Base-by-base conservation (phyloP, 495 filamentous ascomycete genomes). In the Aspergillus homomorphus region DNA sequence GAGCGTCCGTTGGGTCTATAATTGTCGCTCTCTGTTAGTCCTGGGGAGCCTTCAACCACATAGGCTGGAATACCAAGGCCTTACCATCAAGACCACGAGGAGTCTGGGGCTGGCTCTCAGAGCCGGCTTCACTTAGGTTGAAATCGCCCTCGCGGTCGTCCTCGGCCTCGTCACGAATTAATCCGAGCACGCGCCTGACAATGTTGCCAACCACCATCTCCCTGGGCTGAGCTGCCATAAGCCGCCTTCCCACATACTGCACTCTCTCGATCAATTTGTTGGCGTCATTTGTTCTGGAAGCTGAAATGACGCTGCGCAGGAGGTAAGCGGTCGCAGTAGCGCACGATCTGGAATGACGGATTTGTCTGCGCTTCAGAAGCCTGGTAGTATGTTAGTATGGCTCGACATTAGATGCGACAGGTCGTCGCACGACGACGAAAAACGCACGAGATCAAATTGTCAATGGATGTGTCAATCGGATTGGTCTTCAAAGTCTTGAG, bases 121-220 rank as follows among this genome's bases (percentile, higher is more conserved):
- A 74, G 53, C 73, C 69, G 59, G 73, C 67, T 62, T 84, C 77
- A 62, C 82, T 78, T 43, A 81, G 79, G n/a, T 69, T 64, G 45
- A 78, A 78, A 56, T 89, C 89, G 42, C 78, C 87, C 48, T 87
- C 90, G 45, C 87, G 77, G 53, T 91, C 88, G 64, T 93, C 91
- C 51, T 90, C 84, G 33, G 87, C 87, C 66, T 97, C 93, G 66
- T 97, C 93, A 22, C 94, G 85, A 61, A 98, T 91, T 51, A 98
- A 79, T 41, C 90, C 91, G 20, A 98, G 76, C 18, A 97, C 88
- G 56, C 94, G 87, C 54, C 93, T 82, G 28, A 96, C 89, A 64
- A 98, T 89, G 63, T 98, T 98, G 48, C 93, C 93, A 22, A 96
- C 91, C 3, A 89, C 90, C 65, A 95, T 84, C 73, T 97, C 94